Conservation (phyloP, 345 rosid genomes). For the Eucalyptus pauciflora region DNA sequence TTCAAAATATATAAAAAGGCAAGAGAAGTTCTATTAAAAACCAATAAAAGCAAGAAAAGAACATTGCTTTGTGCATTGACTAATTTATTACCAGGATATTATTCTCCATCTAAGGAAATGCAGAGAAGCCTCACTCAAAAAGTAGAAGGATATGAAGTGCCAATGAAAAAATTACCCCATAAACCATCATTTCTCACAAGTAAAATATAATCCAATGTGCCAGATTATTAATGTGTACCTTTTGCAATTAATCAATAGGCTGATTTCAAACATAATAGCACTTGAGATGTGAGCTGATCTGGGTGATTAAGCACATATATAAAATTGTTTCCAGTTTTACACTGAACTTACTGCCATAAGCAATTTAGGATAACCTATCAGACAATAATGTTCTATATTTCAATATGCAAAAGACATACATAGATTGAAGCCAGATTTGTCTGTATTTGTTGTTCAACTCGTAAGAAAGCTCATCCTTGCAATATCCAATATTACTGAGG, state of each 20-base stretch:
- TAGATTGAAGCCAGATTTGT: conserved; percentile 63
- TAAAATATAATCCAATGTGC: not conserved
- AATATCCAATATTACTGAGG: conserved; percentile 86
- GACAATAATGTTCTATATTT: not conserved
- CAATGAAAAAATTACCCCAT: not conserved
- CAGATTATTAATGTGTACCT: not conserved
- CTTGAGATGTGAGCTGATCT: not conserved
- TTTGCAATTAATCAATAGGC: not conserved
- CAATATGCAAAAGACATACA: conserved; percentile 18
- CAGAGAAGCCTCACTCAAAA: not conserved
- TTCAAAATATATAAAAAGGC: not conserved
- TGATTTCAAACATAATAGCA: not conserved
- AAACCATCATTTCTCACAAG: not conserved
- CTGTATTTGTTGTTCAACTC: conserved; percentile 81
- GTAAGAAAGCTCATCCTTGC: conserved; percentile 83
- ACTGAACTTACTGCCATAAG: not conserved
- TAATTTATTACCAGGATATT: not conserved
- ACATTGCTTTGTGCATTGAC: not conserved
- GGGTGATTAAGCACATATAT: not conserved
- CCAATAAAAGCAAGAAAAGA: not conserved
- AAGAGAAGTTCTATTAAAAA: not conserved
- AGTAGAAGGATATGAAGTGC: not conserved
- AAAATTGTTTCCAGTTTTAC: not conserved
- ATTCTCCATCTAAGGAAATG: not conserved
- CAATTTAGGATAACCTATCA: not conserved